These are phyloP conservation scores for Ampelomyces quisqualis DNA, from an alignment of 2,329 filamentous ascomycete genomes.

Conservation along the genomic window DNA sequence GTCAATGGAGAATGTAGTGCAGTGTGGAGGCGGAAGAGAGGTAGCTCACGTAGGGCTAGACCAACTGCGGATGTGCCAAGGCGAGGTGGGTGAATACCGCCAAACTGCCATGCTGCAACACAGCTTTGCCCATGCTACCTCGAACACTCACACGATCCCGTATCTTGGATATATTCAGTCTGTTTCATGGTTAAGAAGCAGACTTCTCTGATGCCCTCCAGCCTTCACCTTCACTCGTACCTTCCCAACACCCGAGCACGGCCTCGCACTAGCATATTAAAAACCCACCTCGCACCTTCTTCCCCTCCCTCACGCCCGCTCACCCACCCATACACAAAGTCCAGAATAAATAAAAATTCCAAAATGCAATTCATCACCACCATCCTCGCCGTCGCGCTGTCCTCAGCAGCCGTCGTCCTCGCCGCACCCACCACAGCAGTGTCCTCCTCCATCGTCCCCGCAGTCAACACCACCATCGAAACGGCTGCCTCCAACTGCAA, in stretches of 20 bases:
- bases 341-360: background rate
- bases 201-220: no score
- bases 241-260: background rate
- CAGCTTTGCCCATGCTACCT: no score
- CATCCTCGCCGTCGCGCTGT: background rate
- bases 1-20: no score
- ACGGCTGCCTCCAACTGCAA: background rate
- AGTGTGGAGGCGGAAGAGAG: no score
- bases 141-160: no score
- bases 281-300: background rate
- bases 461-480: background rate
- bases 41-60: no score
- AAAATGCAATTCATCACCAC: background rate
- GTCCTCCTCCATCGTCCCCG: background rate
- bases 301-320: background rate
- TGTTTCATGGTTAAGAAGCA: no score
- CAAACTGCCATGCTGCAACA: no score
- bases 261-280: background rate
- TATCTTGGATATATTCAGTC: no score
- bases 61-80: no score
- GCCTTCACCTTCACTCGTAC: background rate
- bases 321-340: background rate
- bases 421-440: background rate
- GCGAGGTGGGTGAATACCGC: no score
- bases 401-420: background rate